Percentiles rank a stretch among this genome's conserved stretches.
Conservation (phyloP, 352 stramenopile species). For the Globisporangium okanoganense region DNA sequence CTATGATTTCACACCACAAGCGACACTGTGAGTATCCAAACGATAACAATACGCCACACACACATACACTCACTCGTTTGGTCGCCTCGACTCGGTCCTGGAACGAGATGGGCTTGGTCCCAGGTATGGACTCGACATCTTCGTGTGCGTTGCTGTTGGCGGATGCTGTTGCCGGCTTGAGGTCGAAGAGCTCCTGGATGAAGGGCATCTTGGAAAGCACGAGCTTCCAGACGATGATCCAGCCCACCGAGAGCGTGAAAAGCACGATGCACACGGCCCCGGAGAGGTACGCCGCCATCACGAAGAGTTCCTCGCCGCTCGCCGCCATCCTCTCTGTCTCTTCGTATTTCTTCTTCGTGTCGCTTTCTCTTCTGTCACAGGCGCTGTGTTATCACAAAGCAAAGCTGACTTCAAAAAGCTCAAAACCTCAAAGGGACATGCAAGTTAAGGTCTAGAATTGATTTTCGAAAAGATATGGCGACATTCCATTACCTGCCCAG, state of each 20-base stretch:
- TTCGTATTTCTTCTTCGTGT: neutral
- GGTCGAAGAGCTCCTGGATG: slow-evolving; percentile 79
- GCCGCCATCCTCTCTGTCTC: neutral
- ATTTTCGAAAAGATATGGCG: too few species aligned
- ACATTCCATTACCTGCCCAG: too few species aligned
- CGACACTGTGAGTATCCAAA: neutral
- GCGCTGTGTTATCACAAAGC: neutral
- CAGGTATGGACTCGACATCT: slow-evolving; percentile 7
- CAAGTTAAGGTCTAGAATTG: too few species aligned
- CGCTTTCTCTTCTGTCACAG: neutral
- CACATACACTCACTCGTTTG: slow-evolving; percentile 37
- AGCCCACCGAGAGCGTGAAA: slow-evolving; percentile 68
- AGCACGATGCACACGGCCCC: slow-evolving; percentile 79
- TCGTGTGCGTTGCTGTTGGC: slow-evolving; percentile 10
- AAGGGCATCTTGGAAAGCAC: slow-evolving; percentile 83
- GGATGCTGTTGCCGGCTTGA: slow-evolving; percentile 37
- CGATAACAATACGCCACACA: neutral
- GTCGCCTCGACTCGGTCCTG: slow-evolving; percentile 67
- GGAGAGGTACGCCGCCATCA: slow-evolving; percentile 66
- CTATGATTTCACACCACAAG: slow-evolving; percentile 22
- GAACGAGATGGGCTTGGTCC: slow-evolving; percentile 47
- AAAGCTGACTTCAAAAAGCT: neutral
- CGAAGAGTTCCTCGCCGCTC: slow-evolving; percentile 40
- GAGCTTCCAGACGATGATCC: slow-evolving; percentile 84
- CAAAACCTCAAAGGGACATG: too few species aligned